phyloP scores from a whole-genome alignment of 805 yeast species.

The Yarrowia keelungensis region DNA sequence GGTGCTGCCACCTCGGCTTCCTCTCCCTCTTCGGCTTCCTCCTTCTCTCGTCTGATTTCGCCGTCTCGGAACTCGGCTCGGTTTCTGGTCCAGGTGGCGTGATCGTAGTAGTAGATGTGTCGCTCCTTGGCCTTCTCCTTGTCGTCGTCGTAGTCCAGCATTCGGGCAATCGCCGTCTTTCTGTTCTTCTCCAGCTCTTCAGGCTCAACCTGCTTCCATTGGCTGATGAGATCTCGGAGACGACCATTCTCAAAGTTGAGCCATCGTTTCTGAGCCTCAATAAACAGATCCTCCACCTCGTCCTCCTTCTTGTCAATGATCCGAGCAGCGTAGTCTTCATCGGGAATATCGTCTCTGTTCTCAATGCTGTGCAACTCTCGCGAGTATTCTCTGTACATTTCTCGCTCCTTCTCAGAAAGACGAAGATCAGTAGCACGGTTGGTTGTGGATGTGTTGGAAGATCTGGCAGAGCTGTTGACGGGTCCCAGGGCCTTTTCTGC shows the following conservation, averaged over 20 bases:
- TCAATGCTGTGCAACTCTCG: conserved; percentile 39
- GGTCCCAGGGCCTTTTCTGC: conserved; percentile 39
- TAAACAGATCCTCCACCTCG: conserved; percentile 30
- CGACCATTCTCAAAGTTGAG: conserved; percentile 46
- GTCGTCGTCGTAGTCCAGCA: conserved; percentile 44
- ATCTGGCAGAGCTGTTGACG: not conserved
- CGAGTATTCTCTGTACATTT: conserved; percentile 26
- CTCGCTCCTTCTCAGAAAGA: conserved; percentile 29
- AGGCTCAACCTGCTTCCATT: conserved; percentile 50
- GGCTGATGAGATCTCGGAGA: conserved; percentile 52
- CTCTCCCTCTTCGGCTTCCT: conserved; percentile 42
- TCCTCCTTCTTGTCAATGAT: conserved; percentile 32
- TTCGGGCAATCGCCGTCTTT: conserved; percentile 40
- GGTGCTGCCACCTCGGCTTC: conserved; percentile 28
- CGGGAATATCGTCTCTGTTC: conserved; percentile 36
- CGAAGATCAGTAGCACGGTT: conserved; percentile 9
- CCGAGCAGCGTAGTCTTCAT: conserved; percentile 39
- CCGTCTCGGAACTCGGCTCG: conserved; percentile 42
- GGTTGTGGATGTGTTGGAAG: not conserved
- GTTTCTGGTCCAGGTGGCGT: conserved; percentile 44
- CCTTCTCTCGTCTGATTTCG: conserved; percentile 43
- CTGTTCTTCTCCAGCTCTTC: conserved; percentile 42
- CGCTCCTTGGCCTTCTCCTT: conserved; percentile 39
- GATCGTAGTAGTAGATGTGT: conserved; percentile 45
- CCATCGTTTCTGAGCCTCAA: conserved; percentile 35